Evolutionary conservation across 1,139 yeast genomes (phyloP).

Genomic region (Yamadazyma dushanensis): DNA sequence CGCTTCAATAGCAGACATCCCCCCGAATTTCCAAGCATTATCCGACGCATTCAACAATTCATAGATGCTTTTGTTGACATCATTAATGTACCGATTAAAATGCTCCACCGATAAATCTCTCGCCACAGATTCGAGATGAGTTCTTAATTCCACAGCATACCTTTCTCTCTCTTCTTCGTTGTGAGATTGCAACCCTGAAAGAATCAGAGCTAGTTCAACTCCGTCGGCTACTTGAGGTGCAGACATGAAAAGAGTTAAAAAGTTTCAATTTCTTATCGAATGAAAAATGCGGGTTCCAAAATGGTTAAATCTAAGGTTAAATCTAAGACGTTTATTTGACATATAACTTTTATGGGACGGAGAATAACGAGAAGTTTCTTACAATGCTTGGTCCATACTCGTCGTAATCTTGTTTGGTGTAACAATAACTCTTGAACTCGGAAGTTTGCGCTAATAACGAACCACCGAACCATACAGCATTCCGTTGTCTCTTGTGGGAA

Average conservation of each 20-base stretch:
- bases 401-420: constrained; percentile 95
- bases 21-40: constrained; percentile 76
- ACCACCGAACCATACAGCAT: constrained; percentile 99
- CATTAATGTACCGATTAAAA: constrained; percentile 77
- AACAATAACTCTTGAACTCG: constrained; percentile 94
- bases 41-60: constrained; percentile 72
- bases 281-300: too few species aligned
- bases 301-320: too few species aligned
- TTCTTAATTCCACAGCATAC: constrained; percentile 67
- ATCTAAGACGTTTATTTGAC: background rate
- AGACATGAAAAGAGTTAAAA: constrained; percentile 15
- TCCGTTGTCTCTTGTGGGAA: constrained; percentile 94
- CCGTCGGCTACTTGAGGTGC: constrained; percentile 47
- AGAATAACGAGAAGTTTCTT: constrained; percentile 91
- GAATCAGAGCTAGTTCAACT: constrained; percentile 53
- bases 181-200: constrained; percentile 51
- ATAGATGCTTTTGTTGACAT: constrained; percentile 83
- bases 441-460: constrained; percentile 95
- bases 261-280: constrained; percentile 4
- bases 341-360: constrained; percentile 60
- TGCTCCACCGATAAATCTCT: constrained; percentile 79
- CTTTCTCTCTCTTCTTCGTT: constrained; percentile 52
- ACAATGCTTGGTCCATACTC: constrained; percentile 98
- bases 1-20: constrained; percentile 86
- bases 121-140: constrained; percentile 66